Conservation (phyloP, 345 rosid genomes). For the Conringia planisiliqua region DNA sequence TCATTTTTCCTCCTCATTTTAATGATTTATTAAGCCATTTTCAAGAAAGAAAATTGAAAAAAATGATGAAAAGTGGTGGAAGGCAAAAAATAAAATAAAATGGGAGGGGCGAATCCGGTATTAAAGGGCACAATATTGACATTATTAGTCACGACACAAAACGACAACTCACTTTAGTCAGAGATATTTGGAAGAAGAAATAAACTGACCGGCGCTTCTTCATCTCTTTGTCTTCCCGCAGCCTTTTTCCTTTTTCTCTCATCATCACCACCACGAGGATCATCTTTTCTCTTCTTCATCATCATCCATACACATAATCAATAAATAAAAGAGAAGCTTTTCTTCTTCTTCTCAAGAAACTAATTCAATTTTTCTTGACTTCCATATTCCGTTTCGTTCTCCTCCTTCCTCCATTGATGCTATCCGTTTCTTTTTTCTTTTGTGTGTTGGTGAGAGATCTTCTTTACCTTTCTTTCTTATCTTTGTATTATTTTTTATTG, state of each 20-base stretch:
- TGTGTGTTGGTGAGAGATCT: background rate
- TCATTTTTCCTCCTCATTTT: too few relatives aligned
- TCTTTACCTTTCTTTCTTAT: background rate
- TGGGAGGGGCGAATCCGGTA: background rate
- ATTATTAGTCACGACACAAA: background rate
- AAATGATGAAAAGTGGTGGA: too few relatives aligned
- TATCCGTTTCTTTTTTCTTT: background rate
- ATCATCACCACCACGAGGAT: background rate
- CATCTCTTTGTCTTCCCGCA: background rate
- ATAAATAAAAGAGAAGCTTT: background rate
- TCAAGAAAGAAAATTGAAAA: too few relatives aligned
- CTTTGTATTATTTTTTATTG: too few relatives aligned
- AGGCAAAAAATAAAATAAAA: background rate
- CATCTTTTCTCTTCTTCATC: background rate
- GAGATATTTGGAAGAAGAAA: background rate
- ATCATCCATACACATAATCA: background rate
- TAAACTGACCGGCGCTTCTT: background rate
- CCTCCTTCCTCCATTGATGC: background rate
- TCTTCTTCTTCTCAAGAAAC: background rate
- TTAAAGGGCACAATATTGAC: background rate
- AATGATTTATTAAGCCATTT: too few relatives aligned
- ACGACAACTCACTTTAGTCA: constrained; percentile 1
- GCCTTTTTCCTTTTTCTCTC: background rate
- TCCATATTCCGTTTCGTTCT: background rate
- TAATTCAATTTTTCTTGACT: background rate